Conservation (phyloP, 2,329 filamentous ascomycete genomes). For the Aureobasidium uvarum region DNA sequence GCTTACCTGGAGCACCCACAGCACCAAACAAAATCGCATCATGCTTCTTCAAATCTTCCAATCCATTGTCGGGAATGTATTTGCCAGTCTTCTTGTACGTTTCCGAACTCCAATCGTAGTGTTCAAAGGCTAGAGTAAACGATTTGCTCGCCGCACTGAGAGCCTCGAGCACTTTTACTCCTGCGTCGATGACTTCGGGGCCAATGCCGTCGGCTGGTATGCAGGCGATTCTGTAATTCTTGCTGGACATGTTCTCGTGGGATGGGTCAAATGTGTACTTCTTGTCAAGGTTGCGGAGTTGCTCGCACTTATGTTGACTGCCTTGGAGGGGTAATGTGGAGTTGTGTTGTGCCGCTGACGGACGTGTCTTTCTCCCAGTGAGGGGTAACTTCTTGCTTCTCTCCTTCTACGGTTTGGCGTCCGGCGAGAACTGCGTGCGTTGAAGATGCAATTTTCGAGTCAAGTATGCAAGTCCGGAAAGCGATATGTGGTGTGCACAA, state of each 20-base stretch:
- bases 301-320: not conserved
- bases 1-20: constrained; percentile 59
- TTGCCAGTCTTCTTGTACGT: constrained; percentile 64
- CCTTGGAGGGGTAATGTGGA: not conserved
- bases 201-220: constrained; percentile 71
- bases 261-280: too few relatives aligned
- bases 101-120: constrained; percentile 66
- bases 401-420: not conserved
- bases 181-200: constrained; percentile 63
- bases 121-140: constrained; percentile 60
- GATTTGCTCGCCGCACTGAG: constrained; percentile 50
- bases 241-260: not conserved
- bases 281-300: not conserved
- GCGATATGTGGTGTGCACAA: not conserved
- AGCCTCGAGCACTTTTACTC: constrained; percentile 60
- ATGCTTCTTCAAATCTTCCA: constrained; percentile 57
- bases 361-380: constrained; percentile 14
- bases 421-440: not conserved
- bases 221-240: constrained; percentile 56
- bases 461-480: not conserved
- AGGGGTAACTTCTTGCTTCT: constrained; percentile 4
- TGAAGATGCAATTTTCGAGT: not conserved
- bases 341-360: not conserved
- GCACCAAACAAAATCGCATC: constrained; percentile 69
- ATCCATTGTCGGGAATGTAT: constrained; percentile 62